phyloP scores from a whole-genome alignment of 73 alveolate genomes.

The Stentor roeselii region DNA sequence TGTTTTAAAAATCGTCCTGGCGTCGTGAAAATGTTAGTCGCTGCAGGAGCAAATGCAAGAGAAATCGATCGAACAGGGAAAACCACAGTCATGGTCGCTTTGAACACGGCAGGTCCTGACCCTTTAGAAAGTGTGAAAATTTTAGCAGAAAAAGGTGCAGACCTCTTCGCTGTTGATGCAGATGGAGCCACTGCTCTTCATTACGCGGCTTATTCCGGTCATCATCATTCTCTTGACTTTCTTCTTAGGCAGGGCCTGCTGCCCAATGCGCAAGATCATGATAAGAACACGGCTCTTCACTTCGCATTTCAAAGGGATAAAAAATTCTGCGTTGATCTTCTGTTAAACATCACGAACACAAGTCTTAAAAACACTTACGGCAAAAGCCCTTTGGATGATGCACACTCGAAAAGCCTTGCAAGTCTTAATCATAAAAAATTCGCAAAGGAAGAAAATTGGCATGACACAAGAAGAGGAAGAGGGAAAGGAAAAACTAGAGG shows the following conservation, averaged over 20 bases:
- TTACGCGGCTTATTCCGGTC: constrained; percentile 14
- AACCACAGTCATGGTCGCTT: not conserved
- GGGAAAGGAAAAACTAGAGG: not conserved
- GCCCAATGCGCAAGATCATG: not conserved
- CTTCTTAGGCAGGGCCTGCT: not conserved
- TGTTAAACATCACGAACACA: not conserved
- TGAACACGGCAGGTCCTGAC: not conserved
- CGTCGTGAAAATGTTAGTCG: not conserved
- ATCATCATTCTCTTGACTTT: not conserved
- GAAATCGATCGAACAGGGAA: not conserved
- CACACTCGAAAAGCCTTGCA: not conserved
- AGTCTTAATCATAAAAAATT: not conserved
- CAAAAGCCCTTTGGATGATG: not conserved
- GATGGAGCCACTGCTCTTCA: not conserved
- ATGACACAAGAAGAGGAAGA: constrained; percentile 18
- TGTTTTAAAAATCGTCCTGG: not conserved
- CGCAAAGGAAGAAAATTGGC: not conserved
- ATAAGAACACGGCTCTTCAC: constrained; percentile 7
- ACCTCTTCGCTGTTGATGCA: not conserved
- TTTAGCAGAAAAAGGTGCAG: not conserved
- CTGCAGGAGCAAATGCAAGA: not conserved
- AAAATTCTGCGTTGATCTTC: not conserved
- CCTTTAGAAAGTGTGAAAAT: not conserved
- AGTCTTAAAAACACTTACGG: not conserved
- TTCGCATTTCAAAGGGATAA: not conserved